A percentile compares a stretch with the other conserved stretches of the same genome.
phyloP scores from a whole-genome alignment of 352 stramenopile genomes.

The Pythium monospermum region DNA sequence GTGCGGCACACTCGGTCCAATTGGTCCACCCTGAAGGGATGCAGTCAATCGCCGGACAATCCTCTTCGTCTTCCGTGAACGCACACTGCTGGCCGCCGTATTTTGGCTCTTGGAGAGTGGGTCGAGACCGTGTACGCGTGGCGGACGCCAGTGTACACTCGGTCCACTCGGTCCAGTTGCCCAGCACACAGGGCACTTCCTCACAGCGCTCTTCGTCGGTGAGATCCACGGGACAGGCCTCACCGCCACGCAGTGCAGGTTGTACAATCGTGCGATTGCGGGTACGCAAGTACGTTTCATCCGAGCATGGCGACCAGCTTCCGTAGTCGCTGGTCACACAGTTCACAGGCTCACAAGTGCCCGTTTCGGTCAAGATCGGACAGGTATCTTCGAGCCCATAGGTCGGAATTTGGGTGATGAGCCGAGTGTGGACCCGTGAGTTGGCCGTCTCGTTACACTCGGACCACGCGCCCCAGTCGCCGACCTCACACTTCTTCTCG shows the following conservation, averaged over 20 bases:
- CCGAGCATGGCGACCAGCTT: constrained; percentile 37
- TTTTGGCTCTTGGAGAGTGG: constrained; percentile 13
- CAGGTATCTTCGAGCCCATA: constrained; percentile 25
- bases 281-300: constrained; percentile 33
- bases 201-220: constrained; percentile 31
- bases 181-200: constrained; percentile 29
- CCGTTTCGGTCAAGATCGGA: constrained; percentile 34
- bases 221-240: constrained; percentile 30
- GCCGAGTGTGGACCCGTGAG: constrained; percentile 38
- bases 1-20: constrained; percentile 41
- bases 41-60: constrained; percentile 52
- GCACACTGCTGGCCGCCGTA: constrained; percentile 22
- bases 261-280: constrained; percentile 35
- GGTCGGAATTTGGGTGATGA: constrained; percentile 30
- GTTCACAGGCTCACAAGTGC: constrained; percentile 38
- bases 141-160: constrained; percentile 27
- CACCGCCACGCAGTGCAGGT: constrained; percentile 30
- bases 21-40: constrained; percentile 28
- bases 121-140: constrained; percentile 26
- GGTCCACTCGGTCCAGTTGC: constrained; percentile 50
- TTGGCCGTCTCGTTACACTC: constrained; percentile 28
- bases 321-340: constrained; percentile 50
- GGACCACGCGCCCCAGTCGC: constrained; percentile 48
- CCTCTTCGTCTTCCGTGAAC: constrained; percentile 3
- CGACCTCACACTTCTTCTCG: constrained; percentile 42